These are phyloP conservation scores for Candida loeiensis DNA, from an alignment of 805 yeast genomes.

Conservation along the genomic window DNA sequence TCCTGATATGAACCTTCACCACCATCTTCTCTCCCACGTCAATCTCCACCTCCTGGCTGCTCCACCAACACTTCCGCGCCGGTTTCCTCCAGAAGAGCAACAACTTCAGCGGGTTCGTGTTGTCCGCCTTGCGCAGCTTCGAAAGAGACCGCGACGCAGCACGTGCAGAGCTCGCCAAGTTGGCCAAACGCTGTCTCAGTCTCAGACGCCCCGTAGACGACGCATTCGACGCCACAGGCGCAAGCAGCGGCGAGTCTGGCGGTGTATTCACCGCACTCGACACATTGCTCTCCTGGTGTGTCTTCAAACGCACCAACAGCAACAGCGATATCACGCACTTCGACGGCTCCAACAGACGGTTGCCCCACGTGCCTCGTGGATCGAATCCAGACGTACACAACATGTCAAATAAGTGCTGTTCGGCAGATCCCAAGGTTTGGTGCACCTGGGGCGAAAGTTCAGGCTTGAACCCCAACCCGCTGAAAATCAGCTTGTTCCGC, in stretches of 20 bases:
- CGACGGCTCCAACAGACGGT: constrained; percentile 80
- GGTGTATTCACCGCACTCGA: constrained; percentile 26
- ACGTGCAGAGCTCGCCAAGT: constrained; percentile 53
- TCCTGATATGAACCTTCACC: constrained; percentile 76
- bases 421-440: constrained; percentile 77
- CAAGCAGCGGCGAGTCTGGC: constrained; percentile 42
- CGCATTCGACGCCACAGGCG: constrained; percentile 38
- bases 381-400: constrained; percentile 83
- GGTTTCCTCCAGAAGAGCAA: constrained; percentile 95
- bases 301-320: constrained; percentile 60
- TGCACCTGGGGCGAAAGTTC: constrained; percentile 29
- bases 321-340: constrained; percentile 85
- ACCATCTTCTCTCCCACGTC: constrained; percentile 22
- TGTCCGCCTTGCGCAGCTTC: constrained; percentile 41
- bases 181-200: constrained; percentile 54
- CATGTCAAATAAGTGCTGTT: constrained; percentile 92
- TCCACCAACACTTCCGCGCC: constrained; percentile 99
- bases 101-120: constrained; percentile 53
- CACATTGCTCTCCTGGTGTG: constrained; percentile 17
- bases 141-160: constrained; percentile 59
- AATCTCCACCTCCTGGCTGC: constrained; percentile 53
- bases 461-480: constrained; percentile 66
- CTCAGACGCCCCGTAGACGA: constrained; percentile 31
- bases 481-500: constrained; percentile 59
- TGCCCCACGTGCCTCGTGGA: constrained; percentile 75